Base-by-base conservation (phyloP, 2,329 filamentous ascomycete genomes). In the Colletotrichum sp. region DNA sequence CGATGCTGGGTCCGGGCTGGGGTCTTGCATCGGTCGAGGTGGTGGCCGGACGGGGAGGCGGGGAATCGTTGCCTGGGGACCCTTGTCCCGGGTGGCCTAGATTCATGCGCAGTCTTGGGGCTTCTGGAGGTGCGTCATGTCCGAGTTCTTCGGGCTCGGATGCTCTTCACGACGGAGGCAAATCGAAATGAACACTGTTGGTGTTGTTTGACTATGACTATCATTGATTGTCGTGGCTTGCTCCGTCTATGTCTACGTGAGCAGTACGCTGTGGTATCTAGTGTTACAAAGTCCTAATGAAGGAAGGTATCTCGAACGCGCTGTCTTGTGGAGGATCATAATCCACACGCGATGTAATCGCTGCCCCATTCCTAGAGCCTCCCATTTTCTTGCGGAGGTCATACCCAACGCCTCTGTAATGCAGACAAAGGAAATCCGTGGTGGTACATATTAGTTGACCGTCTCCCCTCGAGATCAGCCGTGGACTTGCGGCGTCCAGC, bases 371-470 rank as follows among this genome's bases (percentile, higher is more conserved):
- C 14, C 24, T 14, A 8, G 16, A 28, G 7, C 12, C 55, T 32
- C 39, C 32, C 14, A 21, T 63, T 43, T 26, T 30, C 55, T 36
- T 8, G 24, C 26, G 39, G 18, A 16, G 26, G 34, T 13, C 9
- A 68, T 63, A 32, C 55, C 39, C 32, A 26, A 60, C 36, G 43
- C 36, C 63, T 32, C 39, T 30, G 32, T 63, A n/a, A 60, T 61
- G 61, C 68, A 36, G 16, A 72, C 63, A 75, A 72, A 68, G 28
- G 34, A 43, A 75, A 72, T 34, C 16, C 16, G 12, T 75, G 61
- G 18, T 75, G 30, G 14, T 75, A 72, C 63, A 75, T 71, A 75
- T 75, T 75, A 75, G 63, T 61, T 72, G 24, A n/a, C 66, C 30
- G 36, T 63, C 34, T 24, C 6, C 18, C 43, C 4, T n/a, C 39